These are phyloP conservation scores for Russula earlei DNA, from an alignment of 768 basidiomycete genomes.

Conservation along the genomic window DNA sequence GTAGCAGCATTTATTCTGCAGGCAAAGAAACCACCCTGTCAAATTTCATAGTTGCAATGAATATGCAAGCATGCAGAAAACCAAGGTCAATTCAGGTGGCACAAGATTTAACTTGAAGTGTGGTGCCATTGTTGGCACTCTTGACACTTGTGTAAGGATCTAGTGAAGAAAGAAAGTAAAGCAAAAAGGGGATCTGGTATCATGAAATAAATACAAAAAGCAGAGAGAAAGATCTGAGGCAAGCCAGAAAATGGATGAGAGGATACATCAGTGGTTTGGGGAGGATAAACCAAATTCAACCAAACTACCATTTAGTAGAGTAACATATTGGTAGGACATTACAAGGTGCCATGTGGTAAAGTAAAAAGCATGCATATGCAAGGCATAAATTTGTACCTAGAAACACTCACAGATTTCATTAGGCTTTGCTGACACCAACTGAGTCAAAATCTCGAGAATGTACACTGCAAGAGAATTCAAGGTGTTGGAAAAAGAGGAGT, in stretches of 20 bases:
- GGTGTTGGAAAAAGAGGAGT: too few species aligned
- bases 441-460: constrained; percentile 10
- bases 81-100: too few species aligned
- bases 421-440: constrained; percentile 15
- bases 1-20: too few species aligned
- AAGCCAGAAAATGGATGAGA: neutral
- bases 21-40: too few species aligned
- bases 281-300: neutral
- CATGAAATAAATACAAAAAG: constrained; percentile 2
- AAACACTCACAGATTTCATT: neutral
- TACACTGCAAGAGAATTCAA: too few species aligned
- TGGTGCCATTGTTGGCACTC: too few species aligned
- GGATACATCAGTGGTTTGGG: neutral
- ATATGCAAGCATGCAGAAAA: too few species aligned
- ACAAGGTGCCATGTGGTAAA: neutral
- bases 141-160: too few species aligned
- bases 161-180: neutral
- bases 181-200: constrained; percentile 5
- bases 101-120: too few species aligned
- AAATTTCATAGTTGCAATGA: too few species aligned
- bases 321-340: constrained; percentile 11
- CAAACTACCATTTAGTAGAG: constrained; percentile 2
- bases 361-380: neutral
- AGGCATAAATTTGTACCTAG: neutral
- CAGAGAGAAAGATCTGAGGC: neutral